phyloP scores from a whole-genome alignment of 768 basidiomycete species.

The Mrakia gelida region DNA sequence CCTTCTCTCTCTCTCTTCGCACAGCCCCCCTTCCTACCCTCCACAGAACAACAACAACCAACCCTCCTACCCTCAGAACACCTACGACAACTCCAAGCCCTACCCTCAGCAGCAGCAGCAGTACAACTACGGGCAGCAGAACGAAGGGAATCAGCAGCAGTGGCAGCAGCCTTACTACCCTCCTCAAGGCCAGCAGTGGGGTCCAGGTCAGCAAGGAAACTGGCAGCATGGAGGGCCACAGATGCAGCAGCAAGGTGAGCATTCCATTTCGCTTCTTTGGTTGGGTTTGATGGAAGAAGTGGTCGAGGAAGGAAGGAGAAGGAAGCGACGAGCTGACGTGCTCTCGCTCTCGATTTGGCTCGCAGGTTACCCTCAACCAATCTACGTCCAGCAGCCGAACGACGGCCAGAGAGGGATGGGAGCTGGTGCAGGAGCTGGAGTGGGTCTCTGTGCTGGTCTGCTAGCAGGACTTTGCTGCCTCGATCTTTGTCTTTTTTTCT shows the following conservation, averaged over 20 bases:
- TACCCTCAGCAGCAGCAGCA: neutral
- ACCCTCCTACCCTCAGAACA: neutral
- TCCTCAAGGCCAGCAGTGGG: neutral
- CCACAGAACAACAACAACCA: neutral
- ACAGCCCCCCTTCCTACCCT: conserved; percentile 12
- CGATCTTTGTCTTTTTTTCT: neutral
- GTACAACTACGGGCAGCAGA: neutral
- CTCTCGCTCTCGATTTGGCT: neutral
- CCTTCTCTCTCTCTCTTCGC: neutral
- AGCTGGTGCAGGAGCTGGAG: neutral
- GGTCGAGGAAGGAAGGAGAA: neutral
- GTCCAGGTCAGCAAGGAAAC: neutral
- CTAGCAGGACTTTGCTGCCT: neutral
- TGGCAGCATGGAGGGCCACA: neutral
- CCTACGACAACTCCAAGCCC: neutral
- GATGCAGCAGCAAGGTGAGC: neutral
- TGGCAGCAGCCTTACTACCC: neutral
- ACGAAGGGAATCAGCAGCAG: too few relatives aligned
- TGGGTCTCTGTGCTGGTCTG: neutral
- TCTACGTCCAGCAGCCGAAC: neutral
- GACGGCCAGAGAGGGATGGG: conserved; percentile 2
- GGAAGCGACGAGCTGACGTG: neutral
- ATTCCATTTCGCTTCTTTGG: neutral
- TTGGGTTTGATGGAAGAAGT: too few relatives aligned
- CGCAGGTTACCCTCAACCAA: conserved; percentile 1